Evolutionary conservation across 495 filamentous ascomycete species (phyloP).

Genomic region (Hypoxylon cercidicola): DNA sequence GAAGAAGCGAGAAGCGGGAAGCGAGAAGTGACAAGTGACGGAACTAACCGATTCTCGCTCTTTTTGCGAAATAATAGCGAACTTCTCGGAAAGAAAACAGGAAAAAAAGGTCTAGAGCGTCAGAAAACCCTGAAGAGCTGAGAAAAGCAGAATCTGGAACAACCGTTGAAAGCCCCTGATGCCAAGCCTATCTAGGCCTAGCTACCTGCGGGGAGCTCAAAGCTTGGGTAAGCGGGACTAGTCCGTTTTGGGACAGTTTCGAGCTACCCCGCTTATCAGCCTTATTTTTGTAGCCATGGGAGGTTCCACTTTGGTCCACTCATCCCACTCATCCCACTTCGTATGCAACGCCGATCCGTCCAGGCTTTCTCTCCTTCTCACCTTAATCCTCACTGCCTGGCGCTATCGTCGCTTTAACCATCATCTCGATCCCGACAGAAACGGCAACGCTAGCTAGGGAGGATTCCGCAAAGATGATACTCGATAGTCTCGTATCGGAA

Average conservation of each 20-base stretch:
- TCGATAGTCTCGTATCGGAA: not conserved
- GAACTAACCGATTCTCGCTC: too few species aligned
- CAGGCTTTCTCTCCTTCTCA: too few species aligned
- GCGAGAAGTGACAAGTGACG: too few species aligned
- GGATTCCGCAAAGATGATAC: conserved; percentile 29
- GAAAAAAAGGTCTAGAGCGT: not conserved
- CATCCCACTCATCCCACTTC: conserved; percentile 12
- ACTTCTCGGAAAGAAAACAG: not conserved
- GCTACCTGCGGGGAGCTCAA: not conserved
- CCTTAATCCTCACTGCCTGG: not conserved
- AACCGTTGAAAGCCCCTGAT: conserved; percentile 1
- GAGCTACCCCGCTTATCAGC: conserved; percentile 35
- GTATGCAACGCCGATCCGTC: conserved; percentile 17
- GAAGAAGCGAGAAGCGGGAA: too few species aligned
- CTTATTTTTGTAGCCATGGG: conserved; percentile 16
- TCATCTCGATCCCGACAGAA: too few species aligned
- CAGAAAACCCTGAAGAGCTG: too few species aligned
- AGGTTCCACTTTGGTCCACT: not conserved
- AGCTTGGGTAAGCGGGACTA: conserved; percentile 10
- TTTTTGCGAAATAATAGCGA: too few species aligned
- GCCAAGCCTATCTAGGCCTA: conserved; percentile 7
- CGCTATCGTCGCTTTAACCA: conserved; percentile 5
- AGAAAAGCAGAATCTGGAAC: too few species aligned
- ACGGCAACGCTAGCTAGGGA: too few species aligned
- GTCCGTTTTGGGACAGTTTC: conserved; percentile 16